A percentile compares a stretch with the other conserved stretches of the same genome.
Evolutionary conservation across 2,329 filamentous ascomycete species (phyloP).

Genomic region (Pyricularia sp.): DNA sequence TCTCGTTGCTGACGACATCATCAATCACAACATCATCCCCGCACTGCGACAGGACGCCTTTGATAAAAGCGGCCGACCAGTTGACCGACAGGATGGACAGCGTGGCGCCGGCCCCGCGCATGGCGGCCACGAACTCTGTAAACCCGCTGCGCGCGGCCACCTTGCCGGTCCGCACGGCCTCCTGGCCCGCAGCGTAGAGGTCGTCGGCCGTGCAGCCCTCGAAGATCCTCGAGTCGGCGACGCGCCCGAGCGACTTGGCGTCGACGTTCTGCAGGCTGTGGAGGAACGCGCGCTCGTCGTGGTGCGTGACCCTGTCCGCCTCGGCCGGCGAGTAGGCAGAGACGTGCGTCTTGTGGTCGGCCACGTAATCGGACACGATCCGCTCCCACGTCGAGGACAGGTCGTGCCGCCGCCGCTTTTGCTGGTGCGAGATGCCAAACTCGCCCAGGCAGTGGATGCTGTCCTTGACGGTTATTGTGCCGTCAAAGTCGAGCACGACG

Average conservation of each 20-base stretch:
- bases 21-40: slow-evolving; percentile 8
- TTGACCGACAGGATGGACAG: slow-evolving; percentile 35
- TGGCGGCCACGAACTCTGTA: slow-evolving; percentile 13
- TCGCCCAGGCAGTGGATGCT: slow-evolving; percentile 35
- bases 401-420: slow-evolving; percentile 15
- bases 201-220: slow-evolving; percentile 19
- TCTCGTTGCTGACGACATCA: slow-evolving; percentile 30
- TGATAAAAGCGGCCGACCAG: slow-evolving; percentile 16
- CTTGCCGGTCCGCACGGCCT: slow-evolving; percentile 19
- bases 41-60: slow-evolving; percentile 16
- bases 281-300: slow-evolving; percentile 29
- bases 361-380: slow-evolving; percentile 31
- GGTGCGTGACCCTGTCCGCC: slow-evolving; percentile 18
- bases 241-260: slow-evolving; percentile 28
- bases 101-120: slow-evolving; percentile 19
- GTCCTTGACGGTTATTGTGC: slow-evolving; percentile 42
- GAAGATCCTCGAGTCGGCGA: slow-evolving; percentile 32
- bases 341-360: slow-evolving; percentile 23
- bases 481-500: slow-evolving; percentile 46
- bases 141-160: slow-evolving; percentile 19
- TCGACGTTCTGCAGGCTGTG: slow-evolving; percentile 30
- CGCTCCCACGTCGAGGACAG: slow-evolving; percentile 24
- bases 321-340: slow-evolving; percentile 19
- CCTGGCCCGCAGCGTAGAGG: slow-evolving; percentile 24
- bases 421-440: slow-evolving; percentile 25